Conservation (phyloP, 228 moss, liverwort and hornwort species). For the Sphagnum magellanicum region DNA sequence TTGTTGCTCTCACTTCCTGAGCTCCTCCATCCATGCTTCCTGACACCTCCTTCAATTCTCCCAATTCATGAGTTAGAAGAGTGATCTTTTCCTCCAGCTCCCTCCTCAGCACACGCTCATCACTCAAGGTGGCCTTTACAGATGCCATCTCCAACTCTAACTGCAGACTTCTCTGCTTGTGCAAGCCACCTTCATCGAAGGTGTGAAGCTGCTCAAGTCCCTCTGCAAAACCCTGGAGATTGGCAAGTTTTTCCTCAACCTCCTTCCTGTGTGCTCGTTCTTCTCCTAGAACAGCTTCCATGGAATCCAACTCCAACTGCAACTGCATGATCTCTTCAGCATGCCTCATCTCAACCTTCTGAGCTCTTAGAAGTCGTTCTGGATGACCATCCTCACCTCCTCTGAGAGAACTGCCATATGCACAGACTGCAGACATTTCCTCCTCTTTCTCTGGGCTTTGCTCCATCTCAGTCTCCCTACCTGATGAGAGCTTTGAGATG, state of each 20-base stretch:
- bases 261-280: constrained; percentile 54
- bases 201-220: background rate
- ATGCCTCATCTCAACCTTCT: constrained; percentile 83
- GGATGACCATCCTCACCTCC: constrained; percentile 42
- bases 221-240: background rate
- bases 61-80: constrained; percentile 27
- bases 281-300: constrained; percentile 67
- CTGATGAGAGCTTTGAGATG: constrained; percentile 48
- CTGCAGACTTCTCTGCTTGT: background rate
- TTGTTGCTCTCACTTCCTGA: constrained; percentile 45
- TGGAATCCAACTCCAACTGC: constrained; percentile 70
- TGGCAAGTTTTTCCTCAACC: constrained; percentile 31
- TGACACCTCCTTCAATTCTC: constrained; percentile 28
- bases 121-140: constrained; percentile 10
- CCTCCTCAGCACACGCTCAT: constrained; percentile 19
- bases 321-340: constrained; percentile 76
- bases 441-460: constrained; percentile 6
- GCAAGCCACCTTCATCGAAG: background rate
- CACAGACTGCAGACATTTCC: constrained; percentile 11
- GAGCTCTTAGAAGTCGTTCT: constrained; percentile 50
- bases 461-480: background rate
- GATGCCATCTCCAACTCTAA: constrained; percentile 6
- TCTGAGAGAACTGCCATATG: constrained; percentile 10
- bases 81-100: constrained; percentile 26
- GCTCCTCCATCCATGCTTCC: constrained; percentile 11